A percentile compares a stretch with the other conserved stretches of the same genome.
These are phyloP conservation scores for Suillus brevipes DNA, from an alignment of 768 basidiomycete genomes.

Conservation along the genomic window DNA sequence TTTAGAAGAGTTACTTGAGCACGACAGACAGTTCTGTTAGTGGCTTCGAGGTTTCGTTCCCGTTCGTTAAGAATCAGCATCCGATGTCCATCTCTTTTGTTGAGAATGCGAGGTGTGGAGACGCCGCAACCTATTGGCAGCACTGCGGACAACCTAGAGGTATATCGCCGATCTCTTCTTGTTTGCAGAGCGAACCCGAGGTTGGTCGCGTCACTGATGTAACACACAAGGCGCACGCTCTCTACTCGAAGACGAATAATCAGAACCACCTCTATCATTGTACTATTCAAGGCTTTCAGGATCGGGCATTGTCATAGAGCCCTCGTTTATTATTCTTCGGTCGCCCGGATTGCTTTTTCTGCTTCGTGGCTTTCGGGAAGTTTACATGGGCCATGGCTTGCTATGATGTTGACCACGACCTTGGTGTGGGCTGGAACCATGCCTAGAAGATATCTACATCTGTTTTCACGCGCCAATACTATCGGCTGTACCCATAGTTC, in stretches of 20 bases:
- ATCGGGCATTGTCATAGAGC: background rate
- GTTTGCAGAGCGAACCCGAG: background rate
- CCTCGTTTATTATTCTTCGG: background rate
- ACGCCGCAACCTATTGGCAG: background rate
- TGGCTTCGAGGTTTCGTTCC: too few relatives aligned
- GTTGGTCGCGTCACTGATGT: background rate
- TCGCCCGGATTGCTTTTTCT: conserved; percentile 19
- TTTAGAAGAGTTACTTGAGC: background rate
- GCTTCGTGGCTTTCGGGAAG: conserved; percentile 25
- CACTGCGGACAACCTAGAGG: background rate
- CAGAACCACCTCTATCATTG: background rate
- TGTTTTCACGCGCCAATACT: background rate
- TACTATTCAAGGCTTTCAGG: background rate
- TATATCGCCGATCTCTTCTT: too few relatives aligned
- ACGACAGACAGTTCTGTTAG: background rate
- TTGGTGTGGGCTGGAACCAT: conserved; percentile 7
- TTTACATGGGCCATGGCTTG: conserved; percentile 16
- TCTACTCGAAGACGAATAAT: background rate
- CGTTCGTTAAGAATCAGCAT: too few relatives aligned
- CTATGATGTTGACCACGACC: conserved; percentile 19
- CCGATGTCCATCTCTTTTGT: background rate
- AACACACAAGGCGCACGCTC: background rate
- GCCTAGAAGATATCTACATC: background rate
- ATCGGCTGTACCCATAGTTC: background rate
- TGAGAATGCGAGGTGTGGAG: background rate